Percentiles rank a stretch among this genome's conserved stretches.
phyloP scores from a whole-genome alignment of 116 monocot genomes.

The Iris pallida region DNA sequence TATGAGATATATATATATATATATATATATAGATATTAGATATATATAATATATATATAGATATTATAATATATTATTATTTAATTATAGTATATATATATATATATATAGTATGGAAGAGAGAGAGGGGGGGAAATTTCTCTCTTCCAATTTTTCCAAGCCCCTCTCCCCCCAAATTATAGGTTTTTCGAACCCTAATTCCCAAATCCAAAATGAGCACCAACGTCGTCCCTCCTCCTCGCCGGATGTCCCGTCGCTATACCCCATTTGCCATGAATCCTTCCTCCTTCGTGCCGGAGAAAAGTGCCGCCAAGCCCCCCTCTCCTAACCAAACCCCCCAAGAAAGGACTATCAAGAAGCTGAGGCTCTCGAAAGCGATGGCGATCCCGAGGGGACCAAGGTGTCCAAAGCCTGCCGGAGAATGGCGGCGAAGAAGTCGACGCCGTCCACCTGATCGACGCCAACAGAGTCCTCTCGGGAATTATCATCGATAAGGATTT shows the following conservation, averaged over 20 bases:
- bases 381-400: constrained; percentile 70
- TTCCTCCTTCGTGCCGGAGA: constrained; percentile 17
- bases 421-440: constrained; percentile 77
- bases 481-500: constrained; percentile 78
- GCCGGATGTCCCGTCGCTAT: constrained; percentile 21
- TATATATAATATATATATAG: too few relatives aligned
- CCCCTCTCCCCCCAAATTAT: neutral
- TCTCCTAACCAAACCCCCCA: constrained; percentile 44
- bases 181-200: neutral
- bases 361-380: constrained; percentile 77
- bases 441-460: constrained; percentile 77
- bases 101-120: too few relatives aligned
- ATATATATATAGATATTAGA: too few relatives aligned
- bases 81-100: too few relatives aligned
- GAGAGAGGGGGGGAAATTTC: too few relatives aligned
- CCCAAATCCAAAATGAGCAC: constrained; percentile 31
- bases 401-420: constrained; percentile 88
- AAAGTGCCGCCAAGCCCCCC: constrained; percentile 29
- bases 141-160: too few relatives aligned
- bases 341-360: constrained; percentile 94
- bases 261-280: constrained; percentile 27
- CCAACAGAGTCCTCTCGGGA: constrained; percentile 77
- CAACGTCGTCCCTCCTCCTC: constrained; percentile 19
- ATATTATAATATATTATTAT: too few relatives aligned
- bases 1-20: too few relatives aligned